A percentile compares a stretch with the other conserved stretches of the same genome.
Conservation (phyloP, 2,329 filamentous ascomycete genomes). For the Fusarium fracticaudum region DNA sequence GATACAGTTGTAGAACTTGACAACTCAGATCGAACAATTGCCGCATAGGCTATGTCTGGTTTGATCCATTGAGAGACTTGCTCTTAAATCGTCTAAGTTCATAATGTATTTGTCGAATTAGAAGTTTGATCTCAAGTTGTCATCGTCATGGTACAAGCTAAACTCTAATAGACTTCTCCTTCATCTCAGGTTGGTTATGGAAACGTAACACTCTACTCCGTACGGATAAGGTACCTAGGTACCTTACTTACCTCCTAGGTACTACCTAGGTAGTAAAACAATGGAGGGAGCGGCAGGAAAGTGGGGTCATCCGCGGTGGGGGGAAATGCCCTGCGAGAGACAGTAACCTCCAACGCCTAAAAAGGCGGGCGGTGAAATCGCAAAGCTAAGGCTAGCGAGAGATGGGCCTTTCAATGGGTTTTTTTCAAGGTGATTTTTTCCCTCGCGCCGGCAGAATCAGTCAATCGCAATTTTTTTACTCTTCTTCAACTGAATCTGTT, state of each 20-base stretch:
- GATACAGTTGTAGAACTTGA: neutral
- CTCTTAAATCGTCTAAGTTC: neutral
- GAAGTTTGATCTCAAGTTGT: neutral
- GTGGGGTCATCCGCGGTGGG: conserved; percentile 35
- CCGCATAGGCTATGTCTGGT: neutral
- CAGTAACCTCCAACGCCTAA: conserved; percentile 26
- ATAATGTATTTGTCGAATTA: neutral
- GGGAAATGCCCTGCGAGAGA: neutral
- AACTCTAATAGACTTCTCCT: neutral
- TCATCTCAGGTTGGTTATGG: neutral
- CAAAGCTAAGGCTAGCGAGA: conserved; percentile 29
- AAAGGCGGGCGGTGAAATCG: conserved; percentile 45
- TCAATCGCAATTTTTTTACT: conserved; percentile 32
- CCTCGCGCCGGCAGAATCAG: conserved; percentile 41
- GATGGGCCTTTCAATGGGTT: conserved; percentile 20
- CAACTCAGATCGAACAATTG: neutral
- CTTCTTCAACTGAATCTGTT: conserved; percentile 9
- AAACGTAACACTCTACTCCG: neutral
- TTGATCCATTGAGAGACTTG: neutral
- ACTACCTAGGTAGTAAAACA: neutral
- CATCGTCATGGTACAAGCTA: neutral
- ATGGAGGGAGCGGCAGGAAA: conserved; percentile 18
- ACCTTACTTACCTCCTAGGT: neutral
- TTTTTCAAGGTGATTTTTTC: conserved; percentile 38
- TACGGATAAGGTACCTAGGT: too few relatives aligned